Percentiles rank a stretch among this genome's conserved stretches.
These are phyloP conservation scores for Neurospora sp. DNA, from an alignment of 495 filamentous ascomycete genomes.

Conservation along the genomic window DNA sequence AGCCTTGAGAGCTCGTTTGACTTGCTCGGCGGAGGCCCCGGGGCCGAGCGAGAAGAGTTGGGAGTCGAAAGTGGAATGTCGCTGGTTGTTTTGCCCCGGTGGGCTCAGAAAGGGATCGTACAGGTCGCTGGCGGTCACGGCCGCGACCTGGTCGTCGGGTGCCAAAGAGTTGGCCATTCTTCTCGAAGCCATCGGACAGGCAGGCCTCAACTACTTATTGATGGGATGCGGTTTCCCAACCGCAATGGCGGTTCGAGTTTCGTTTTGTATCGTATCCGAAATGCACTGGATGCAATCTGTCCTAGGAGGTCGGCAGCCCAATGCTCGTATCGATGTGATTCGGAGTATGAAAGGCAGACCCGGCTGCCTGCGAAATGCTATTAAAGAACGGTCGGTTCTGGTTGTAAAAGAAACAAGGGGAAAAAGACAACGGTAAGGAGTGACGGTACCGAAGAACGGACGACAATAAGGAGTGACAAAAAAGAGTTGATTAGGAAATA, in stretches of 20 bases:
- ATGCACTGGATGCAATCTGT: not conserved
- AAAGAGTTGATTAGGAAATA: not conserved
- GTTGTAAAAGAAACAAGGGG: not conserved
- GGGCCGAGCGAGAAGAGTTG: constrained; percentile 70
- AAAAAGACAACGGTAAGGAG: not conserved
- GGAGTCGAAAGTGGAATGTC: constrained; percentile 70
- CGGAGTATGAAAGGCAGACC: constrained; percentile 5
- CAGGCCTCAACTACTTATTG: not conserved
- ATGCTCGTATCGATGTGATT: not conserved
- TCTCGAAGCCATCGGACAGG: constrained; percentile 3
- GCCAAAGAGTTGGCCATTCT: constrained; percentile 25
- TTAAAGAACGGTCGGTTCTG: not conserved
- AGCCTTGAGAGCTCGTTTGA: constrained; percentile 79
- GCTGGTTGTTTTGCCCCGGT: constrained; percentile 45
- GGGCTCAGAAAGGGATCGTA: constrained; percentile 43
- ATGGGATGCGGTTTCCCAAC: not conserved
- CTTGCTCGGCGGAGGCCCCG: constrained; percentile 69
- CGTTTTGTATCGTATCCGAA: constrained; percentile 2
- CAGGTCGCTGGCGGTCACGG: constrained; percentile 23
- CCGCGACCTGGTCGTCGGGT: constrained; percentile 19
- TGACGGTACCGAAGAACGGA: not conserved
- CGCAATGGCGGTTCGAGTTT: constrained; percentile 1
- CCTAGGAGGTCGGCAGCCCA: not conserved
- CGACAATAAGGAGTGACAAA: not conserved
- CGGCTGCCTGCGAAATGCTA: constrained; percentile 4